A percentile compares a stretch with the other conserved stretches of the same genome.
These are phyloP conservation scores for Chaetomium cochliodes DNA, from an alignment of 495 filamentous ascomycete genomes.

Conservation along the genomic window DNA sequence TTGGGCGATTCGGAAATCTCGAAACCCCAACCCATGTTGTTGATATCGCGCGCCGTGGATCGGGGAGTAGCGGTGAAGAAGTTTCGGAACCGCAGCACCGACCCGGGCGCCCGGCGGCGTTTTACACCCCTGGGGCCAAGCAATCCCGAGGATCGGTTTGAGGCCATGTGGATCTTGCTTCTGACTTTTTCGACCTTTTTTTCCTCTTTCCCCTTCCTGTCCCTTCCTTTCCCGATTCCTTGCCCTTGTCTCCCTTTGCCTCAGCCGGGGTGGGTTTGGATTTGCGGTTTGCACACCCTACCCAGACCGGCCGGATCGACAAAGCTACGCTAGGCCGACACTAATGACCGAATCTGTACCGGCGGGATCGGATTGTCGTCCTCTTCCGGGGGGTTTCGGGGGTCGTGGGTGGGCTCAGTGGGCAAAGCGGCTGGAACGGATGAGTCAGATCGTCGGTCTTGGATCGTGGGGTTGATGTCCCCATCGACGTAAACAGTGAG, in stretches of 20 bases:
- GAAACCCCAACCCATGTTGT: neutral
- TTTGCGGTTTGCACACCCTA: slow-evolving; percentile 1
- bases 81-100: slow-evolving; percentile 8
- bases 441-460: neutral
- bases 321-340: neutral
- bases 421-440: neutral
- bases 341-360: neutral
- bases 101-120: slow-evolving; percentile 10
- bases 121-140: slow-evolving; percentile 26
- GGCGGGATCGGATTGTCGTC: neutral
- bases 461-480: neutral
- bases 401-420: neutral
- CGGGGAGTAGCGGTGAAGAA: slow-evolving; percentile 26
- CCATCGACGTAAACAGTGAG: neutral
- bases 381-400: neutral
- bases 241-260: neutral
- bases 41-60: neutral
- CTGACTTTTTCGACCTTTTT: slow-evolving; percentile 10
- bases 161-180: slow-evolving; percentile 10
- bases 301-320: slow-evolving; percentile 4
- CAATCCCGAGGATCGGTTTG: slow-evolving; percentile 22
- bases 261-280: neutral
- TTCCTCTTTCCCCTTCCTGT: slow-evolving; percentile 9
- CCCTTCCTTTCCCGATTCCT: neutral
- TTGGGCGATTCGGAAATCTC: neutral